phyloP scores from a whole-genome alignment of 345 rosid species.

The Populus alba region DNA sequence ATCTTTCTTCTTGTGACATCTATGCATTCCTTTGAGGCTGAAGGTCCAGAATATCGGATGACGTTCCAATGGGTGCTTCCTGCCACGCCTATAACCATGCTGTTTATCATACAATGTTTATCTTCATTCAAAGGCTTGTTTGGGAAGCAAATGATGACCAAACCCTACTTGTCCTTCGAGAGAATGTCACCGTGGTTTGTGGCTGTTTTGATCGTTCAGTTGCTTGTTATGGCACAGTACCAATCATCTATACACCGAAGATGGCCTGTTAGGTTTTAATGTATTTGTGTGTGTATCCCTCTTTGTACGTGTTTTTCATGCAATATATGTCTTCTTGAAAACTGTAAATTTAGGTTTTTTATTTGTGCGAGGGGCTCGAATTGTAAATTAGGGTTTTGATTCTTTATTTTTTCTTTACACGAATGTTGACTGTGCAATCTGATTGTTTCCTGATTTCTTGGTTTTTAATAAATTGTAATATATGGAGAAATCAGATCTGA shows the following conservation, averaged over 20 bases:
- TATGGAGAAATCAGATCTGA: too few species aligned
- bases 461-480: too few species aligned
- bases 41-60: background rate
- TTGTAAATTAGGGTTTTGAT: too few species aligned
- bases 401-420: too few species aligned
- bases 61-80: background rate
- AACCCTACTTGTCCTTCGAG: background rate
- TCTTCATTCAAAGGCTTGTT: background rate
- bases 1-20: background rate
- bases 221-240: slow-evolving; percentile 13
- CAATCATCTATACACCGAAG: background rate
- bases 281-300: too few species aligned
- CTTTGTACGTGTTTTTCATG: too few species aligned
- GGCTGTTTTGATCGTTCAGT: slow-evolving; percentile 7
- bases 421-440: too few species aligned
- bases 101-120: background rate
- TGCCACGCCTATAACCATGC: background rate
- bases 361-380: too few species aligned
- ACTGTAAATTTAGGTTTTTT: too few species aligned
- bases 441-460: too few species aligned
- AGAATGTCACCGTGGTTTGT: slow-evolving; percentile 5
- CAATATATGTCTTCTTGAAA: too few species aligned
- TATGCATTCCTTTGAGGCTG: background rate
- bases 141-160: too few species aligned
- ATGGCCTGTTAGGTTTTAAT: slow-evolving; percentile 6